phyloP scores from a whole-genome alignment of 2,329 filamentous ascomycete species.

The Allantophomopsis lycopodina region DNA sequence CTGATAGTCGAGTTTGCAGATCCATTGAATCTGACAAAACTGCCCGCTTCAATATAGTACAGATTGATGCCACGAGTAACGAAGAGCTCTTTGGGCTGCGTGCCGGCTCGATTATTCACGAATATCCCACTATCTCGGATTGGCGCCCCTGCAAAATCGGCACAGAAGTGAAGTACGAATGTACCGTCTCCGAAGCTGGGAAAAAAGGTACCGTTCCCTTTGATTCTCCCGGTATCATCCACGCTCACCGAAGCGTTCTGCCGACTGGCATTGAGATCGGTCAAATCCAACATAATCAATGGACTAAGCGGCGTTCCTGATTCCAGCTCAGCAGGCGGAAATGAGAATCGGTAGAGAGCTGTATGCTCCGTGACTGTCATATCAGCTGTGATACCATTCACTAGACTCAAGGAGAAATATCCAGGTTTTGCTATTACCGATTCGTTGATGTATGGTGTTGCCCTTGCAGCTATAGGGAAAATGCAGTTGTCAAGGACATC shows the following conservation, averaged over 20 bases:
- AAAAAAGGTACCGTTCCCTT: slow-evolving; percentile 40
- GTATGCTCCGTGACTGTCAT: slow-evolving; percentile 50
- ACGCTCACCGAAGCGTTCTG: slow-evolving; percentile 37
- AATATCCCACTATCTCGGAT: slow-evolving; percentile 37
- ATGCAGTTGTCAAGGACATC: slow-evolving; percentile 38
- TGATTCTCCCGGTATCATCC: slow-evolving; percentile 42
- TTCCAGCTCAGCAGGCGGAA: slow-evolving; percentile 23
- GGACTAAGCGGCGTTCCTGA: slow-evolving; percentile 25
- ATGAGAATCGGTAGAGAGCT: slow-evolving; percentile 49
- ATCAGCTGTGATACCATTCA: slow-evolving; percentile 40
- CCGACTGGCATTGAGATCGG: slow-evolving; percentile 44
- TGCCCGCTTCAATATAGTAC: slow-evolving; percentile 40
- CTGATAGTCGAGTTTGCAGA: slow-evolving; percentile 25
- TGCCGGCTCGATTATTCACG: slow-evolving; percentile 32
- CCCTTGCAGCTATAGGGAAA: slow-evolving; percentile 29
- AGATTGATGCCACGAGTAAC: slow-evolving; percentile 25
- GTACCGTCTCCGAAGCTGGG: slow-evolving; percentile 49
- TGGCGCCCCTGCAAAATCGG: slow-evolving; percentile 43
- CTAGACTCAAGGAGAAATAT: slow-evolving; percentile 46
- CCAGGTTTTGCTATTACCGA: slow-evolving; percentile 42
- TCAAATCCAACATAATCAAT: slow-evolving; percentile 47
- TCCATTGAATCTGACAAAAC: slow-evolving; percentile 45
- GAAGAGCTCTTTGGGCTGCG: slow-evolving; percentile 25
- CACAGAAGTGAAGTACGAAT: slow-evolving; percentile 48
- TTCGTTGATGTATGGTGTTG: slow-evolving; percentile 20